Conservation (phyloP, 768 basidiomycete species). For the Macrolepiota albuminosa region DNA sequence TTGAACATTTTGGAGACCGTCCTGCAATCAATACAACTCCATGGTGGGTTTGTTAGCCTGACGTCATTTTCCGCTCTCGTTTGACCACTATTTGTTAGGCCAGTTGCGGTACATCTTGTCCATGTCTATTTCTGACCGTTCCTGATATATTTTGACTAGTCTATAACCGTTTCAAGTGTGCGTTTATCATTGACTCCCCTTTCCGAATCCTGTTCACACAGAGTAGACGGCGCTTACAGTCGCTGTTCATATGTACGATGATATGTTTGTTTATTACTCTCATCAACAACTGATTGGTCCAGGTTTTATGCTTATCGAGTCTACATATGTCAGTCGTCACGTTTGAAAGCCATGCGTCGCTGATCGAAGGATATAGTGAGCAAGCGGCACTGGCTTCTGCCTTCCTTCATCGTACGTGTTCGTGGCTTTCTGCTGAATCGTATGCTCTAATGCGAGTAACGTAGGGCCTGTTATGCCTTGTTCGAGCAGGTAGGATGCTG, state of each 20-base stretch:
- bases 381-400: neutral
- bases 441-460: neutral
- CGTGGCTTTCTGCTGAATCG: neutral
- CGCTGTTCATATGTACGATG: neutral
- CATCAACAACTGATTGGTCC: neutral
- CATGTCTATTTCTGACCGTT: neutral
- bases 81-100: neutral
- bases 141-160: neutral
- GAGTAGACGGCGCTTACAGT: constrained; percentile 1
- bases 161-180: constrained; percentile 1
- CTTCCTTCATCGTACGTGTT: neutral
- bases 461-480: neutral
- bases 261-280: neutral
- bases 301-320: constrained; percentile 3
- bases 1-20: constrained; percentile 4
- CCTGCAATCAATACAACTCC: neutral
- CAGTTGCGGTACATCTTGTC: neutral
- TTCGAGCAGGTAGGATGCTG: neutral
- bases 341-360: neutral
- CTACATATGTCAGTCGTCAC: neutral
- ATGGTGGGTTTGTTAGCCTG: neutral
- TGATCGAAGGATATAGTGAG: neutral
- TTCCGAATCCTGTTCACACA: neutral
- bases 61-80: neutral
- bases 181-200: neutral